Evolutionary conservation across 441 rosid species (phyloP), one percentile per base, ranked within the genome.

Genomic region (Pelargonium fulgidum): DNA sequence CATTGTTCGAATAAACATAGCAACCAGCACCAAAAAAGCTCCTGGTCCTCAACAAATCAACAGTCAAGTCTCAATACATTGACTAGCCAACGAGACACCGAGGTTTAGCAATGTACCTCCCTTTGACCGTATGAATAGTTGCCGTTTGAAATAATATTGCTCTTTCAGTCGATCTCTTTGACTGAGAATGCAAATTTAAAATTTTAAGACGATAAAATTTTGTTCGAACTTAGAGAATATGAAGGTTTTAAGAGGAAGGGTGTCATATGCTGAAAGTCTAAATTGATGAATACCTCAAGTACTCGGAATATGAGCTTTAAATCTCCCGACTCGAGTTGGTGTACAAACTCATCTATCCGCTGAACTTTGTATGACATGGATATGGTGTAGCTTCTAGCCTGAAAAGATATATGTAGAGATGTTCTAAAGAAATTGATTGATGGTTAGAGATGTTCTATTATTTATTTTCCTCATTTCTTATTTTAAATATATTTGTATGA

Each of bases 361-460:
- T 75, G 78, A n/a, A 75, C 68, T 66, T 71, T 66, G 71, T 62
- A 75, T 19, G 78, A 74, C 78, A 75, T 75, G 13, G 68, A 70
- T 13, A 75, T 65, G 12, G 78, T 62, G 11, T 67, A 58, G 33
- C 41, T 70, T 62, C 74, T 66, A 1, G 74, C 78, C 78, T 75
- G 68, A 7, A 12, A 50, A 50, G 2, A 22, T 22, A n/a, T n/a
- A n/a, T n/a, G n/a, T n/a, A n/a, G n/a, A n/a, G n/a, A n/a, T n/a
- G n/a, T n/a, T n/a, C n/a, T n/a, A n/a, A n/a, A n/a, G n/a, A n/a
- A n/a, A n/a, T n/a, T n/a, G n/a, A n/a, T n/a, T n/a, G n/a, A n/a
- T n/a, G n/a, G n/a, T n/a, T n/a, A n/a, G n/a, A n/a, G n/a, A n/a
- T n/a, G n/a, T n/a, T n/a, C n/a, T n/a, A n/a, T n/a, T n/a, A n/a